These are phyloP conservation scores for Lentinula detonsa DNA, from an alignment of 768 basidiomycete genomes.

Conservation along the genomic window DNA sequence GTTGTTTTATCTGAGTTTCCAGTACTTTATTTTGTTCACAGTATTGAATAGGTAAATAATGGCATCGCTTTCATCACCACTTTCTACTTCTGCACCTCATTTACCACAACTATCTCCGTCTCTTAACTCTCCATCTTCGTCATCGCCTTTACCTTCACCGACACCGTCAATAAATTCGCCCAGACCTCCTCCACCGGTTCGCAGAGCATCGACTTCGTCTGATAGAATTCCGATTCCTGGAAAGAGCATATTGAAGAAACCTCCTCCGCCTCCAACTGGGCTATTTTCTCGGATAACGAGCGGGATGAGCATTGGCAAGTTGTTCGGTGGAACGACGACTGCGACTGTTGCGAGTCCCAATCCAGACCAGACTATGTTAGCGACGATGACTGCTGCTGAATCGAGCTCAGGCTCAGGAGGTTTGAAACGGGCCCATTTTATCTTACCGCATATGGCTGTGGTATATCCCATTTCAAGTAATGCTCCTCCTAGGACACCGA, in stretches of 20 bases:
- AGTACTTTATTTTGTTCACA: too few relatives aligned
- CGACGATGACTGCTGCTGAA: constrained; percentile 39
- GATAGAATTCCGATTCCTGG: constrained; percentile 77
- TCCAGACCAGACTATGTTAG: not conserved
- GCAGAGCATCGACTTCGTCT: constrained; percentile 41
- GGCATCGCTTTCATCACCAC: too few relatives aligned
- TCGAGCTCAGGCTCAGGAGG: constrained; percentile 34
- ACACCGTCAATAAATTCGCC: not conserved
- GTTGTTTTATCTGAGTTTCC: too few relatives aligned
- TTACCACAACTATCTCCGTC: not conserved
- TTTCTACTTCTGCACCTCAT: not conserved
- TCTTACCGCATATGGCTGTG: constrained; percentile 78
- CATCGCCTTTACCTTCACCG: not conserved
- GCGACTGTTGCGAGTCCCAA: not conserved
- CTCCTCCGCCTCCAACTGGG: constrained; percentile 60
- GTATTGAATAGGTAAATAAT: too few relatives aligned
- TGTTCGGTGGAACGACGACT: not conserved
- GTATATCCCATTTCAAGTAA: constrained; percentile 86
- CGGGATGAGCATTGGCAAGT: constrained; percentile 1
- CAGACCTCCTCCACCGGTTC: not conserved
- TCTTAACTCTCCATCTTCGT: not conserved
- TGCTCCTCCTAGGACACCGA: constrained; percentile 78
- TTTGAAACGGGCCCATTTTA: constrained; percentile 80
- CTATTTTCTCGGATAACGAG: constrained; percentile 65
- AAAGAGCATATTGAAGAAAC: constrained; percentile 76